Evolutionary conservation across 2,329 filamentous ascomycete species (phyloP).

Genomic region (Periconia digitata): DNA sequence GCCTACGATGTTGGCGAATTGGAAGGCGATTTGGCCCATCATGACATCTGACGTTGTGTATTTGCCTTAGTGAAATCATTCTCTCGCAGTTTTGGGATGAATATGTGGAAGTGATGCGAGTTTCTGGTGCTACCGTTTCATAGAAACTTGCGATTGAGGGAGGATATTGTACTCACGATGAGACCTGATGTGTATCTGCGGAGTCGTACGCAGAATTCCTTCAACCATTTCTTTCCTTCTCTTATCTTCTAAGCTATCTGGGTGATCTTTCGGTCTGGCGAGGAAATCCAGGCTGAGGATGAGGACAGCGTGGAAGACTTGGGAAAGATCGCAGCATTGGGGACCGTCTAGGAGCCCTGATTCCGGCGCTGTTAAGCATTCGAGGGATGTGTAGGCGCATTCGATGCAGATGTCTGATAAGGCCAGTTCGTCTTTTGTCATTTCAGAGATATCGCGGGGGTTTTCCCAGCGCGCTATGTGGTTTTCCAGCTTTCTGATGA

Average conservation of each 20-base stretch:
- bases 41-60: constrained; percentile 19
- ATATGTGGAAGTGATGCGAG: neutral
- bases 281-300: constrained; percentile 32
- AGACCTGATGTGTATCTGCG: constrained; percentile 8
- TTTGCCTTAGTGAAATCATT: constrained; percentile 20
- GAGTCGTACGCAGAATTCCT: constrained; percentile 5
- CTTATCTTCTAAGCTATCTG: constrained; percentile 19
- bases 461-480: constrained; percentile 17
- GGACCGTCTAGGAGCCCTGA: constrained; percentile 20
- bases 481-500: constrained; percentile 27
- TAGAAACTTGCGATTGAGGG: neutral
- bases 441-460: constrained; percentile 11
- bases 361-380: constrained; percentile 20
- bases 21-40: constrained; percentile 19
- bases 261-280: constrained; percentile 20
- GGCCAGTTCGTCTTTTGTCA: constrained; percentile 12
- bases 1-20: constrained; percentile 27
- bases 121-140: neutral
- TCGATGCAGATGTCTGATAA: constrained; percentile 31
- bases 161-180: constrained; percentile 3
- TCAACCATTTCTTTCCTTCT: constrained; percentile 25
- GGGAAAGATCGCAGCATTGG: constrained; percentile 26
- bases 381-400: constrained; percentile 24
- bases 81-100: neutral
- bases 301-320: constrained; percentile 27